Evolutionary conservation across 1,284 basidiomycete species (phyloP).

Genomic region (Lentinus polychrous): DNA sequence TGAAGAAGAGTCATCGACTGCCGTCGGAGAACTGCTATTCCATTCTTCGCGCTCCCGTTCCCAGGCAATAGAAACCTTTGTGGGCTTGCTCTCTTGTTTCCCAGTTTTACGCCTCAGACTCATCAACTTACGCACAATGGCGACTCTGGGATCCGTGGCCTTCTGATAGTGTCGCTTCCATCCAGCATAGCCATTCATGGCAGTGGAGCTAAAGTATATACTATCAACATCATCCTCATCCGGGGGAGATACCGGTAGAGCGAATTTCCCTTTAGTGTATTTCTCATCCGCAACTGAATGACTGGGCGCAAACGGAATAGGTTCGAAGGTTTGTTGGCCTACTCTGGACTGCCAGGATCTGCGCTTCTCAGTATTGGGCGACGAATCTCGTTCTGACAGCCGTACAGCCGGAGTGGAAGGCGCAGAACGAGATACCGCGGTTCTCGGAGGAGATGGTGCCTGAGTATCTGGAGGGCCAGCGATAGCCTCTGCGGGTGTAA

Average conservation of each 20-base stretch:
- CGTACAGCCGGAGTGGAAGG: constrained; percentile 49
- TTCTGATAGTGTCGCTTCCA: constrained; percentile 49
- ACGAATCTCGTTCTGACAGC: constrained; percentile 25
- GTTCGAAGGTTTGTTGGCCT: constrained; percentile 43
- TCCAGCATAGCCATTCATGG: constrained; percentile 12
- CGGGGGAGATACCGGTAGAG: constrained; percentile 54
- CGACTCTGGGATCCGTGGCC: constrained; percentile 61
- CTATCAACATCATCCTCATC: constrained; percentile 28
- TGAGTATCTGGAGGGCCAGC: constrained; percentile 26
- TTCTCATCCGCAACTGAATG: constrained; percentile 61
- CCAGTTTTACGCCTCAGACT: constrained; percentile 54
- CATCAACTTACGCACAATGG: constrained; percentile 54
- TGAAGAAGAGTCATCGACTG: constrained; percentile 19
- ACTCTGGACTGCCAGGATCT: constrained; percentile 7
- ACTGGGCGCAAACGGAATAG: constrained; percentile 60
- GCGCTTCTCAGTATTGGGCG: constrained; percentile 7
- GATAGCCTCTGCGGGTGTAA: constrained; percentile 20
- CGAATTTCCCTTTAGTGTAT: constrained; percentile 69
- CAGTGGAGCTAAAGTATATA: constrained; percentile 3
- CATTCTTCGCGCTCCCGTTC: constrained; percentile 39
- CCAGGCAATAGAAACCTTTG: constrained; percentile 31
- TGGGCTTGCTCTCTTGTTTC: constrained; percentile 21
- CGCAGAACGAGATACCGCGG: constrained; percentile 31
- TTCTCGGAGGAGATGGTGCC: constrained; percentile 33
- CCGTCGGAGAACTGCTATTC: constrained; percentile 25